These are phyloP conservation scores for Mucor mucedo DNA, from an alignment of 371 early-diverging fungal species.

Conservation along the genomic window DNA sequence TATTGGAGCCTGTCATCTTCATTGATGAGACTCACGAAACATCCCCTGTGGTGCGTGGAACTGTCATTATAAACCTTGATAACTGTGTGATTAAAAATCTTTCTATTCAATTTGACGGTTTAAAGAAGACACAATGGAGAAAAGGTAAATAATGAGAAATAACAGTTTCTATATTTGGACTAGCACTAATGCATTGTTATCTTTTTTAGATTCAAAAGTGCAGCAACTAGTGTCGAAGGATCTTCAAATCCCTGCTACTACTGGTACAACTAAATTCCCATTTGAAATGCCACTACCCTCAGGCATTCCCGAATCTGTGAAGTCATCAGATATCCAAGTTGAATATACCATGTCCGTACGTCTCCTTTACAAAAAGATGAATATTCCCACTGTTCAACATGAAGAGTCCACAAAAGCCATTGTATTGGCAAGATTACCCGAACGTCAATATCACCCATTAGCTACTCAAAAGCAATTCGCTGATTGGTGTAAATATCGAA, in stretches of 20 bases:
- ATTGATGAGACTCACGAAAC: constrained; percentile 20
- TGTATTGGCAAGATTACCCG: constrained; percentile 31
- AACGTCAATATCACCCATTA: constrained; percentile 14
- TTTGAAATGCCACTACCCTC: constrained; percentile 38
- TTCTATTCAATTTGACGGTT: constrained; percentile 12
- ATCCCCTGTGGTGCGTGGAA: constrained; percentile 31
- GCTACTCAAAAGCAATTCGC: constrained; percentile 27
- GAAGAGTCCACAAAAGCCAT: constrained; percentile 13
- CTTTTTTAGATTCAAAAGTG: not conserved
- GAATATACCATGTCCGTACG: constrained; percentile 12
- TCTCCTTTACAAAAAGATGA: constrained; percentile 12
- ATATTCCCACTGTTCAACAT: constrained; percentile 6
- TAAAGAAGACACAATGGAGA: constrained; percentile 14
- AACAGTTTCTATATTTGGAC: not conserved
- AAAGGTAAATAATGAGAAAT: constrained; percentile 8
- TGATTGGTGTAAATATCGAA: constrained; percentile 33
- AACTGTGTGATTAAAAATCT: constrained; percentile 15
- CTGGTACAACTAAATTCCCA: constrained; percentile 17
- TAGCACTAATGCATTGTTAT: constrained; percentile 1
- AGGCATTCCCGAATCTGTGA: constrained; percentile 31
- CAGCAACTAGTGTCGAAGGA: constrained; percentile 6
- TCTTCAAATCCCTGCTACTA: not conserved
- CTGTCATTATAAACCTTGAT: constrained; percentile 11
- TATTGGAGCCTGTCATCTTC: constrained; percentile 37
- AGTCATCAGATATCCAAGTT: constrained; percentile 24